Percentiles rank a stretch among this genome's conserved stretches.
Evolutionary conservation across 2,329 filamentous ascomycete genomes (phyloP).

Genomic region (Ophiostoma montium): DNA sequence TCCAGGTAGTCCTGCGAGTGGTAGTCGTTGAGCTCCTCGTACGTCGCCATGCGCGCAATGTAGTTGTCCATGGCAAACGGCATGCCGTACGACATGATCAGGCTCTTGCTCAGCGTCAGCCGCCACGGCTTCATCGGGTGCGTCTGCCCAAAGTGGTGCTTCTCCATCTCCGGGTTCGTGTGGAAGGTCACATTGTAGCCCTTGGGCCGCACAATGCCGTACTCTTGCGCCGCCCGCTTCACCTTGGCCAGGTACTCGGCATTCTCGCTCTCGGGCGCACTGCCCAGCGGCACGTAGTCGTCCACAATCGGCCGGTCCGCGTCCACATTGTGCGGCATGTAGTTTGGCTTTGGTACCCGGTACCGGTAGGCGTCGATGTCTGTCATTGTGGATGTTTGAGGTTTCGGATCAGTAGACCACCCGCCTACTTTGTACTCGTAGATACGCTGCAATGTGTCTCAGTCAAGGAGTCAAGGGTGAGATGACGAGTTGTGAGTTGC

Average conservation of each 20-base stretch:
- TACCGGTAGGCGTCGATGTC: constrained; percentile 35
- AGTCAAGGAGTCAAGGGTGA: too few species aligned
- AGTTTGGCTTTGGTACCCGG: constrained; percentile 44
- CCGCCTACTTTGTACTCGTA: too few species aligned
- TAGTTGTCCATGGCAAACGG: constrained; percentile 96
- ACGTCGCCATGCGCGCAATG: constrained; percentile 67
- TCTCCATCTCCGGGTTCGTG: constrained; percentile 86
- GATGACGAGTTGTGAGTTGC: too few species aligned
- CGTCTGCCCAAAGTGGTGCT: constrained; percentile 90
- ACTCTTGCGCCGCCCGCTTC: constrained; percentile 40
- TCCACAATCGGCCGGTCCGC: constrained; percentile 36
- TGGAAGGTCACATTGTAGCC: constrained; percentile 92
- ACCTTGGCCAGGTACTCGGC: constrained; percentile 43
- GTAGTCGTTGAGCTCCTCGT: constrained; percentile 75
- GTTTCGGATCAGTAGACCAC: too few species aligned
- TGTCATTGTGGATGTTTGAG: constrained; percentile 16
- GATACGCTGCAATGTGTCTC: too few species aligned
- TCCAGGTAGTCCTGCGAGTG: constrained; percentile 84
- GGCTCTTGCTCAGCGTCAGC: constrained; percentile 82
- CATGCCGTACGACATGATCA: constrained; percentile 90
- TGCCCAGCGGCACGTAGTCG: constrained; percentile 36
- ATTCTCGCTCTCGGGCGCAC: constrained; percentile 39
- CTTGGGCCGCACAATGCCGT: constrained; percentile 64
- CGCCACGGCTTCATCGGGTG: constrained; percentile 99
- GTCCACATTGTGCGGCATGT: constrained; percentile 40